These are phyloP conservation scores for Talaromyces sp. DNA, from an alignment of 2,329 filamentous ascomycete species.

Conservation along the genomic window DNA sequence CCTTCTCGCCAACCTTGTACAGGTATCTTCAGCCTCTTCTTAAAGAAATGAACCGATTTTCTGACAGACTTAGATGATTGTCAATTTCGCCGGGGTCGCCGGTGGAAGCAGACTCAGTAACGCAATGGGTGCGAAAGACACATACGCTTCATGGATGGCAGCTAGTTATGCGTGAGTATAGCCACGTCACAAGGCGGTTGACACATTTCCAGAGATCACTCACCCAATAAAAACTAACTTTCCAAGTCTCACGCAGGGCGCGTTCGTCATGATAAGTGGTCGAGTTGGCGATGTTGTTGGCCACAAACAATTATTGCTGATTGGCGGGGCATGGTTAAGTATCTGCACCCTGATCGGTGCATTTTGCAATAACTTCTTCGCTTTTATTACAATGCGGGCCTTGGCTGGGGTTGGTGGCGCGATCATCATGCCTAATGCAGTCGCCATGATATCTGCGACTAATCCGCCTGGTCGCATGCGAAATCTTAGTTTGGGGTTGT, in stretches of 20 bases:
- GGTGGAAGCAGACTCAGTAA: conserved; percentile 26
- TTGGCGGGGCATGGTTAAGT: conserved; percentile 59
- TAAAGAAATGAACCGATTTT: neutral
- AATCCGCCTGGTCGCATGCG: conserved; percentile 51
- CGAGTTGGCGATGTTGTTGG: conserved; percentile 62
- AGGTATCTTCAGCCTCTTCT: conserved; percentile 16
- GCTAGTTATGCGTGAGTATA: conserved; percentile 29
- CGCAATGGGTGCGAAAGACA: conserved; percentile 19
- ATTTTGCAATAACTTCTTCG: conserved; percentile 47
- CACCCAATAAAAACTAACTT: neutral
- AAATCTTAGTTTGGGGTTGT: conserved; percentile 51
- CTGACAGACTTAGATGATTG: conserved; percentile 26
- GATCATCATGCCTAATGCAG: conserved; percentile 56
- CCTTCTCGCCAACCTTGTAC: conserved; percentile 29
- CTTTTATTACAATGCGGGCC: conserved; percentile 50
- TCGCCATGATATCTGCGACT: conserved; percentile 54
- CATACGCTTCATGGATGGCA: conserved; percentile 30
- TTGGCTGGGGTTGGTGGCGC: conserved; percentile 56
- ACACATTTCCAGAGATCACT: neutral
- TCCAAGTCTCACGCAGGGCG: conserved; percentile 54
- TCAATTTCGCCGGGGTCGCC: conserved; percentile 30
- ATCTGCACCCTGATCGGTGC: conserved; percentile 57
- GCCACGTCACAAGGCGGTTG: neutral
- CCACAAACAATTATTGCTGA: conserved; percentile 57
- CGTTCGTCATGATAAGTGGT: conserved; percentile 61